Percentiles rank a stretch among this genome's conserved stretches.
Conservation (phyloP, 1,139 yeast genomes). For the Sugiyamaella castrensis region DNA sequence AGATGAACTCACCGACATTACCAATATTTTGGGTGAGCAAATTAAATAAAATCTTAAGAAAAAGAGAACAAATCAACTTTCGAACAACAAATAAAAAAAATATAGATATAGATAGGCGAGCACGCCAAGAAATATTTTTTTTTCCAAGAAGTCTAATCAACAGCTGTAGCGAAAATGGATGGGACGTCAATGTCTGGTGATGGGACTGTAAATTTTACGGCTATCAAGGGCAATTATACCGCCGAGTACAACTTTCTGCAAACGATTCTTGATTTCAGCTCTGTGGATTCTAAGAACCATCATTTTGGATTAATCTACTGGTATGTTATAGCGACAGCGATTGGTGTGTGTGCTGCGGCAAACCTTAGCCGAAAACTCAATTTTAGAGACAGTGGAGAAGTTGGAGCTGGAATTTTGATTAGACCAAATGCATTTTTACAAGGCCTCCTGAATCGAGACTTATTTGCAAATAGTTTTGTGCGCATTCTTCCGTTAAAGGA, state of each 20-base stretch:
- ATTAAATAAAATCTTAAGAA: too few relatives aligned
- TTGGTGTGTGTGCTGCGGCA: background rate
- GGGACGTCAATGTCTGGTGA: too few relatives aligned
- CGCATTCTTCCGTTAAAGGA: background rate
- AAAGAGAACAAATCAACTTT: too few relatives aligned
- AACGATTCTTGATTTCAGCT: background rate
- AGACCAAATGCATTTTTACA: background rate
- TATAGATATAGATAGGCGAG: too few relatives aligned
- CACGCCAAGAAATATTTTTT: too few relatives aligned
- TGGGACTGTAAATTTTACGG: too few relatives aligned
- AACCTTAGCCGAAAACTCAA: background rate
- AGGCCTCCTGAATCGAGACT: background rate
- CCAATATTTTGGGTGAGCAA: too few relatives aligned
- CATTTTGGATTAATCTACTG: background rate
- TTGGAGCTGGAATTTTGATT: background rate
- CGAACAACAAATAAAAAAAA: too few relatives aligned
- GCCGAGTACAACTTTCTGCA: background rate
- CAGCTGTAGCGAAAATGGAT: too few relatives aligned
- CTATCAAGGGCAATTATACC: background rate
- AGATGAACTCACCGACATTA: too few relatives aligned
- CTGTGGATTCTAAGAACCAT: background rate
- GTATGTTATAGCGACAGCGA: background rate
- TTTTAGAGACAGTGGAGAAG: background rate
- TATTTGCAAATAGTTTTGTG: background rate
- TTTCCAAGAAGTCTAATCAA: too few relatives aligned